phyloP scores from a whole-genome alignment of 805 yeast genomes.

The Ogataea neopini region DNA sequence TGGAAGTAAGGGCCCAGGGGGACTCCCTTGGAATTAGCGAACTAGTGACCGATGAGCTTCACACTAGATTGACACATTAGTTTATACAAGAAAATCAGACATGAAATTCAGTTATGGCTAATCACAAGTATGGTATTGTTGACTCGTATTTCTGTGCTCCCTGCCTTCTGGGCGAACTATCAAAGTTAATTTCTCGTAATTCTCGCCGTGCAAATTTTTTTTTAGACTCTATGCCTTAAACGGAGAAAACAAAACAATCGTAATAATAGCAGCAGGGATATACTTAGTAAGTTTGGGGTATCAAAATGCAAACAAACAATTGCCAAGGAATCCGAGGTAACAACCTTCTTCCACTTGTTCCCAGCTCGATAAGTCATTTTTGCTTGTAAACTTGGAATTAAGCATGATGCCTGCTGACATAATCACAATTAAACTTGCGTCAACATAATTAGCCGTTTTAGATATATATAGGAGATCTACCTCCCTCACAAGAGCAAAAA shows the following conservation, averaged over 20 bases:
- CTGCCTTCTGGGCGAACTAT: too few species aligned
- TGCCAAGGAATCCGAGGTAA: neutral
- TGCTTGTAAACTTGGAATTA: neutral
- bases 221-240: slow-evolving; percentile 3
- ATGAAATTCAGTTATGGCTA: too few species aligned
- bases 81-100: too few species aligned
- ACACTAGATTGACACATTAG: too few species aligned
- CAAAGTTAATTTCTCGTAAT: neutral
- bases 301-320: neutral
- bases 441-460: neutral
- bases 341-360: neutral
- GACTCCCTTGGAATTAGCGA: too few species aligned
- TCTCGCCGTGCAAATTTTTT: neutral
- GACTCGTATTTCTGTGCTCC: too few species aligned
- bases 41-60: too few species aligned
- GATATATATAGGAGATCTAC: neutral
- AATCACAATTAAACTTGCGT: neutral
- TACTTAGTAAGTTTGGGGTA: neutral
- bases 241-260: slow-evolving; percentile 4
- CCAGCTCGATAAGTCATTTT: neutral
- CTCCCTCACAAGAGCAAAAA: neutral
- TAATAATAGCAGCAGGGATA: neutral
- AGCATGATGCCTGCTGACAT: neutral
- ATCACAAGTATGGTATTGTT: too few species aligned
- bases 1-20: neutral